phyloP scores from a whole-genome alignment of 1,139 yeast genomes.

The Blastobotrys buckinghamii region DNA sequence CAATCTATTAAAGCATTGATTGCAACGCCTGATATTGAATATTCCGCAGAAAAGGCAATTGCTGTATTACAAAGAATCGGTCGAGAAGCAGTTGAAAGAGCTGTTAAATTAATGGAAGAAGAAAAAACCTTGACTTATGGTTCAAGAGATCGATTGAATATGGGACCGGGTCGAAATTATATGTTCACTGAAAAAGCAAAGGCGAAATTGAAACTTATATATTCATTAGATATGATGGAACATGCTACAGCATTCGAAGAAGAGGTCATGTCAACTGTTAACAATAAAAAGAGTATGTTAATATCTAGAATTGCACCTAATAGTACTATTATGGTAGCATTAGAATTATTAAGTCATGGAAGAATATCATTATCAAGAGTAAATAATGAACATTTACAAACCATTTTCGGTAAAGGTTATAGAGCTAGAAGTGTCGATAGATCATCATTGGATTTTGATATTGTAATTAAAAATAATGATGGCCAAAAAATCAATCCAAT shows the following conservation, averaged over 20 bases:
- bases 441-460: conserved; percentile 58
- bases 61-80: conserved; percentile 41
- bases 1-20: conserved; percentile 50
- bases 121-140: conserved; percentile 48
- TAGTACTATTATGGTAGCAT: conserved; percentile 51
- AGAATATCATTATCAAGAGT: conserved; percentile 44
- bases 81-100: conserved; percentile 43
- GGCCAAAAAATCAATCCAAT: conserved; percentile 7
- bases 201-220: conserved; percentile 38
- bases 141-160: conserved; percentile 42
- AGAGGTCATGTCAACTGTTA: conserved; percentile 36
- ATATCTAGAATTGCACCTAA: conserved; percentile 54
- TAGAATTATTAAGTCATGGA: conserved; percentile 41
- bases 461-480: conserved; percentile 29
- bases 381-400: conserved; percentile 33
- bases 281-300: conserved; percentile 46
- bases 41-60: conserved; percentile 41
- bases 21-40: conserved; percentile 47
- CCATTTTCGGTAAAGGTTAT: conserved; percentile 43
- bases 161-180: conserved; percentile 42
- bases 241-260: conserved; percentile 44
- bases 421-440: conserved; percentile 59
- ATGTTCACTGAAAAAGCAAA: conserved; percentile 53
- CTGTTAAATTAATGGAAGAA: conserved; percentile 47
- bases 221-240: conserved; percentile 40